Percentiles rank a stretch among this genome's conserved stretches.
Conservation (phyloP, 345 rosid genomes). For the Populus davidiana region DNA sequence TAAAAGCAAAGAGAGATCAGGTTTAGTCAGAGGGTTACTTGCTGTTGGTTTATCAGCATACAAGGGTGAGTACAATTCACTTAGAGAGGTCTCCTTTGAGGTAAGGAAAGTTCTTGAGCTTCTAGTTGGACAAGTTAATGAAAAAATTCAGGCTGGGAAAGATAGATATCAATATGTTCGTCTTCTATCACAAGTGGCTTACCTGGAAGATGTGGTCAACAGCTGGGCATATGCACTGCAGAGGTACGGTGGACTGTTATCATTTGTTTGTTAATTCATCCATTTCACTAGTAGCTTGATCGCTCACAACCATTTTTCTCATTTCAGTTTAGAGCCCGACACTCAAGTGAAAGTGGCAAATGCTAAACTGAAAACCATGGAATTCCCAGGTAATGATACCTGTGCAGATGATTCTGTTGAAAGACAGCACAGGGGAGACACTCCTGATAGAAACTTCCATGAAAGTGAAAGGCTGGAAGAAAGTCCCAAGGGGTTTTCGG, state of each 20-base stretch:
- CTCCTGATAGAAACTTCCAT: slow-evolving; percentile 19
- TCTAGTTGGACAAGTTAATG: slow-evolving; percentile 64
- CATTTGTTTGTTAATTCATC: slow-evolving; percentile 14
- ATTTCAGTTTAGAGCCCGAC: slow-evolving; percentile 67
- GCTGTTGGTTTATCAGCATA: slow-evolving; percentile 88
- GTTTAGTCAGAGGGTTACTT: slow-evolving; percentile 71
- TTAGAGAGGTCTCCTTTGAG: slow-evolving; percentile 73
- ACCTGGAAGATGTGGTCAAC: slow-evolving; percentile 83
- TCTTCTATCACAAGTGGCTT: slow-evolving; percentile 87
- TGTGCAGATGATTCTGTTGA: slow-evolving; percentile 23
- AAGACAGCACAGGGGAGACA: slow-evolving; percentile 29
- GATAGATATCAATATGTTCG: slow-evolving; percentile 67
- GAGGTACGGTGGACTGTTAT: slow-evolving; percentile 45
- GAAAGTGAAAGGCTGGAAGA: slow-evolving; percentile 33
- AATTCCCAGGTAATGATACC: slow-evolving; percentile 19
- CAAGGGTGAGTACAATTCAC: slow-evolving; percentile 68
- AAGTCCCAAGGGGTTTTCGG: slow-evolving; percentile 17
- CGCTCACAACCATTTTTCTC: neutral
- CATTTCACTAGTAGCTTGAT: neutral
- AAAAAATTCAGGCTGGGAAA: slow-evolving; percentile 77
- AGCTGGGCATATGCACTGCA: slow-evolving; percentile 82
- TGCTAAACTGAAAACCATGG: slow-evolving; percentile 34
- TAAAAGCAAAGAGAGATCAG: slow-evolving; percentile 60
- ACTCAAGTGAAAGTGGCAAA: slow-evolving; percentile 35
- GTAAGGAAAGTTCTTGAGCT: slow-evolving; percentile 88